Conservation (phyloP, 2,329 filamentous ascomycete genomes). For the Lecanicillium sp. region DNA sequence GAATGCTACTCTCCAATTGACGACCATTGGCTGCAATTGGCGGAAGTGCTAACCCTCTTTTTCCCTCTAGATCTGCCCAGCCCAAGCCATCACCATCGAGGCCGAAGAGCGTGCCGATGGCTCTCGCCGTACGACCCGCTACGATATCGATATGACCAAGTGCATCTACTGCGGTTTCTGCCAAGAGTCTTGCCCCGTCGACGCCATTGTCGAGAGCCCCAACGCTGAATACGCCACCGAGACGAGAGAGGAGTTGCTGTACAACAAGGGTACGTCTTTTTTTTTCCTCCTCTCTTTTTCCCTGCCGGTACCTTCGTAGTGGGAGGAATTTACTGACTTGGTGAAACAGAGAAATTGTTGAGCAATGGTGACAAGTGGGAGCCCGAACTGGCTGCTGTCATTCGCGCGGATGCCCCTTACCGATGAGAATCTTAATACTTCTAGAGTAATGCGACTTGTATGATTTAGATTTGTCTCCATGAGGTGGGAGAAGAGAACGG, state of each 20-base stretch:
- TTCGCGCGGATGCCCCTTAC: conserved; percentile 89
- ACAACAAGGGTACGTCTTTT: conserved; percentile 68
- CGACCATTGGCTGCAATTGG: not conserved
- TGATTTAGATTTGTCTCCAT: too few relatives aligned
- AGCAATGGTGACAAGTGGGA: conserved; percentile 96
- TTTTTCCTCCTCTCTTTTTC: not conserved
- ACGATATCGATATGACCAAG: conserved; percentile 99
- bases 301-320: too few relatives aligned
- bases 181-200: conserved; percentile 97
- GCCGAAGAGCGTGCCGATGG: conserved; percentile 96
- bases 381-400: conserved; percentile 86
- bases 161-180: conserved; percentile 99
- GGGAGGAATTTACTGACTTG: conserved; percentile 11
- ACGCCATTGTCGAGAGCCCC: conserved; percentile 68
- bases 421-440: conserved; percentile 43
- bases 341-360: conserved; percentile 63
- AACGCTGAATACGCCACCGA: conserved; percentile 58
- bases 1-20: not conserved
- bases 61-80: conserved; percentile 68
- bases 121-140: conserved; percentile 88
- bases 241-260: conserved; percentile 84
- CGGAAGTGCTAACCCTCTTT: not conserved
- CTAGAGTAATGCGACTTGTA: not conserved
- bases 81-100: conserved; percentile 97
- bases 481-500: too few relatives aligned